Evolutionary conservation across 495 filamentous ascomycete genomes (phyloP).

Genomic region (Parmelia sp.): DNA sequence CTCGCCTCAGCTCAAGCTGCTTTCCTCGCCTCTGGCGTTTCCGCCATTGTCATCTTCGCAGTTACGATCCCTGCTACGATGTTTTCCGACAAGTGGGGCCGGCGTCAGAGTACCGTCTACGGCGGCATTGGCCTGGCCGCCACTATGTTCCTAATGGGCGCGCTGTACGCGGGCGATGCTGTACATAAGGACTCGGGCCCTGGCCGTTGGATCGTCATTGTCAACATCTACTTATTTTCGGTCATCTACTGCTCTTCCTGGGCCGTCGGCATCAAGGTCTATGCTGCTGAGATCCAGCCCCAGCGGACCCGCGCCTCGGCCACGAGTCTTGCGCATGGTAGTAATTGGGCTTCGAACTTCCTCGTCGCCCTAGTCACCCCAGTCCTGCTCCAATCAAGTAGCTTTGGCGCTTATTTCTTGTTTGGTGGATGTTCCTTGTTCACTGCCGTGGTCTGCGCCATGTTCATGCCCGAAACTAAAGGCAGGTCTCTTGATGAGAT

Average conservation of each 20-base stretch:
- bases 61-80: constrained; percentile 52
- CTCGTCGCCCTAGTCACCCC: constrained; percentile 59
- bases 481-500: constrained; percentile 52
- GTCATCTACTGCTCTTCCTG: constrained; percentile 42
- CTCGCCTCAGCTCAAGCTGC: constrained; percentile 42
- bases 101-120: constrained; percentile 49
- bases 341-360: constrained; percentile 54
- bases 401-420: constrained; percentile 56
- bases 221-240: constrained; percentile 42
- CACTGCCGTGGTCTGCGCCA: constrained; percentile 43
- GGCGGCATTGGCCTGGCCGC: constrained; percentile 46
- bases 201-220: constrained; percentile 52
- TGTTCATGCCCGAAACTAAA: constrained; percentile 58
- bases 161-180: constrained; percentile 44
- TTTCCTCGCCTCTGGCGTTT: constrained; percentile 50
- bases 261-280: constrained; percentile 50
- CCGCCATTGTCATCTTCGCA: constrained; percentile 47
- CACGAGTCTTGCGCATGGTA: constrained; percentile 41
- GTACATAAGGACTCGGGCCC: constrained; percentile 42
- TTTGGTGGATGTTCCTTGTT: constrained; percentile 46
- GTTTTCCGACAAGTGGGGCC: constrained; percentile 58
- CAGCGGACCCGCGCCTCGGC: constrained; percentile 48
- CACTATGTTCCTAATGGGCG: constrained; percentile 46
- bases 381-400: constrained; percentile 50
- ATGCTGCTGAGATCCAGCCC: constrained; percentile 52